Percentiles rank a stretch among this genome's conserved stretches.
Conservation (phyloP, 441 rosid species). For the Populus hybrid region DNA sequence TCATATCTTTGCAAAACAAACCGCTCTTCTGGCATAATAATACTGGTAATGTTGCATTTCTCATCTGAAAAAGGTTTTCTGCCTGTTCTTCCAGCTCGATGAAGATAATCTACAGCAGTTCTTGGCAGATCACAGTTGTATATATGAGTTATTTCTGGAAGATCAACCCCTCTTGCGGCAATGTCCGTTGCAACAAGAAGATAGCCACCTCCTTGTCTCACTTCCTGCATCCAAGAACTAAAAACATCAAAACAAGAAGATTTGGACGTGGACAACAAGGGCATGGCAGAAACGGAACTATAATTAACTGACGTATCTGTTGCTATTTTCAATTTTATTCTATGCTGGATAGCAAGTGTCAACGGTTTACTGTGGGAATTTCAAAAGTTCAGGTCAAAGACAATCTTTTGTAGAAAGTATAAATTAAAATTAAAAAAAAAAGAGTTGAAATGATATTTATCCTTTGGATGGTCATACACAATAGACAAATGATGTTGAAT, state of each 20-base stretch:
- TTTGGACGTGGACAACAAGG: not conserved
- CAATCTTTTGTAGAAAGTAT: not conserved
- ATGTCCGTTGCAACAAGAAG: conserved; percentile 93
- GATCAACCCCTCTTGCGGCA: conserved; percentile 90
- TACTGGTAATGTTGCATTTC: conserved; percentile 64
- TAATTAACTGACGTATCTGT: not conserved
- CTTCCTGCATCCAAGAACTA: conserved; percentile 43
- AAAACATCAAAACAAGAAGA: not conserved
- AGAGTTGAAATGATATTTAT: not conserved
- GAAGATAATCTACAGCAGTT: conserved; percentile 77
- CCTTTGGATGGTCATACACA: not conserved
- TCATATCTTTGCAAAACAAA: conserved; percentile 86
- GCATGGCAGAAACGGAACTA: not conserved
- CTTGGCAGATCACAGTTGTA: conserved; percentile 89
- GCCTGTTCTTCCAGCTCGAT: conserved; percentile 93
- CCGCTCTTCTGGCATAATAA: conserved; percentile 65
- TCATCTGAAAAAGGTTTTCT: conserved; percentile 84
- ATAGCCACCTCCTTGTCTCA: conserved; percentile 73
- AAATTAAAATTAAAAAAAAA: not conserved
- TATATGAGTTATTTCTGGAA: conserved; percentile 86
- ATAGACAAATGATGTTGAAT: not conserved
- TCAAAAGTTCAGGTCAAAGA: not conserved
- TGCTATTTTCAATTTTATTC: not conserved
- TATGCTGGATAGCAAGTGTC: not conserved
- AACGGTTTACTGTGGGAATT: not conserved